Evolutionary conservation across 2,329 filamentous ascomycete species (phyloP).

Genomic region (Monosporascus sp.): DNA sequence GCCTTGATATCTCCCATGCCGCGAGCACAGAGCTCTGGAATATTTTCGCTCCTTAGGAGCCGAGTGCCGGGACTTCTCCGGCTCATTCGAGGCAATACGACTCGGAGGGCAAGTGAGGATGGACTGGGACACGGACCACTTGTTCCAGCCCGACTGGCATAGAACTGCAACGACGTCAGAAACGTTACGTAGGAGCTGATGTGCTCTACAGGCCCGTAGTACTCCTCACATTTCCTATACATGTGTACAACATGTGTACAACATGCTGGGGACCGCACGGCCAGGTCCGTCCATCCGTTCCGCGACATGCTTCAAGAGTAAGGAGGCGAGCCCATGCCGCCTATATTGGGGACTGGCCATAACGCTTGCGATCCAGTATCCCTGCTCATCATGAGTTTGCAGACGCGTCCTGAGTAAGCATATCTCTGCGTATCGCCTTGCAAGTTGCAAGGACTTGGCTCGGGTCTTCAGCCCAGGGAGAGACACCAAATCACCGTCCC

Average conservation of each 20-base stretch:
- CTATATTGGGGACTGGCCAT: slow-evolving; percentile 9
- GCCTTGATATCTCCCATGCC: slow-evolving; percentile 6
- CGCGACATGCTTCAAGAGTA: slow-evolving; percentile 9
- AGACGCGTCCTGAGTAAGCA: slow-evolving; percentile 8
- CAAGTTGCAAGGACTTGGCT: slow-evolving; percentile 11
- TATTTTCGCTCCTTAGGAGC: slow-evolving; percentile 4
- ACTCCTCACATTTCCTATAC: slow-evolving; percentile 9
- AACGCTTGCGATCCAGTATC: slow-evolving; percentile 14
- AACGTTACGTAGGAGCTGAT: too few relatives aligned
- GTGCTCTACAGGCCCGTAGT: too few relatives aligned
- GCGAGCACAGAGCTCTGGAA: slow-evolving; percentile 9
- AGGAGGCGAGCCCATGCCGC: slow-evolving; percentile 9
- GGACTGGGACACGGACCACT: slow-evolving; percentile 6
- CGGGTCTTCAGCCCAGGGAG: slow-evolving; percentile 2
- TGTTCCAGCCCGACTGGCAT: slow-evolving; percentile 11
- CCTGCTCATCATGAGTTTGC: slow-evolving; percentile 4
- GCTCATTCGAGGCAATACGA: not conserved
- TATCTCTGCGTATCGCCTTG: slow-evolving; percentile 13
- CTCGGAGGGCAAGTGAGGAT: slow-evolving; percentile 1
- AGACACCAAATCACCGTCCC: slow-evolving; percentile 12
- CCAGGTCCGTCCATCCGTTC: slow-evolving; percentile 15
- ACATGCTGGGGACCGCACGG: slow-evolving; percentile 9
- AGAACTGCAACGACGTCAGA: slow-evolving; percentile 8
- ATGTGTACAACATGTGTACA: slow-evolving; percentile 16
- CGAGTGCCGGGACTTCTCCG: slow-evolving; percentile 3